Evolutionary conservation across 148 eudicot genomes (phyloP).

Genomic region (Hydrangea macrophylla): DNA sequence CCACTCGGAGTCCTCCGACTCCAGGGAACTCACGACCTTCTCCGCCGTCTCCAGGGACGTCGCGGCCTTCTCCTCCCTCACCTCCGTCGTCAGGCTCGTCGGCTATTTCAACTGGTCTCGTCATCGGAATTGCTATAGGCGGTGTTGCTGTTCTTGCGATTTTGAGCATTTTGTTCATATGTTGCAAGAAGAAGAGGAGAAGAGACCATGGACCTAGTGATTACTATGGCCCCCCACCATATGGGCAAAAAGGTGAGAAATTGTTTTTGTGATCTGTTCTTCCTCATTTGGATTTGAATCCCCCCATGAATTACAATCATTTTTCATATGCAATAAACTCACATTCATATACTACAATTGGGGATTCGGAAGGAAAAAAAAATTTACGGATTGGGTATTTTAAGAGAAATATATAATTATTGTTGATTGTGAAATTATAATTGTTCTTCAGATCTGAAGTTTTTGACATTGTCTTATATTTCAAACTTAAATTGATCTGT

Average conservation of each 20-base stretch:
- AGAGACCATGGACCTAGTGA: conserved; percentile 24
- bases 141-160: conserved; percentile 46
- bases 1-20: conserved; percentile 29
- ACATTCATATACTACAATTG: background rate
- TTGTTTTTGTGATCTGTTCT: conserved; percentile 2
- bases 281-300: background rate
- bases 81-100: conserved; percentile 25
- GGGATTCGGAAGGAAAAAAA: background rate
- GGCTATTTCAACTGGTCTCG: conserved; percentile 55
- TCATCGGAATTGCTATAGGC: conserved; percentile 73
- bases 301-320: background rate
- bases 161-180: conserved; percentile 48
- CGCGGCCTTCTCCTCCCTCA: conserved; percentile 23
- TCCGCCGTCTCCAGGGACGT: conserved; percentile 25
- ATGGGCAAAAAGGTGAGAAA: conserved; percentile 50
- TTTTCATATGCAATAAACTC: background rate
- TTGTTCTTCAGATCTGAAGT: background rate
- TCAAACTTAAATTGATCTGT: too few species aligned
- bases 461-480: too few species aligned
- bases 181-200: conserved; percentile 62
- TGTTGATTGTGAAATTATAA: background rate
- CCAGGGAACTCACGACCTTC: conserved; percentile 10
- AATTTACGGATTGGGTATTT: conserved; percentile 9
- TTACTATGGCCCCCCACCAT: conserved; percentile 40
- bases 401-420: background rate